Base-by-base conservation (phyloP, 208 protist genomes). In the Acanthamoeba lugdunensis region DNA sequence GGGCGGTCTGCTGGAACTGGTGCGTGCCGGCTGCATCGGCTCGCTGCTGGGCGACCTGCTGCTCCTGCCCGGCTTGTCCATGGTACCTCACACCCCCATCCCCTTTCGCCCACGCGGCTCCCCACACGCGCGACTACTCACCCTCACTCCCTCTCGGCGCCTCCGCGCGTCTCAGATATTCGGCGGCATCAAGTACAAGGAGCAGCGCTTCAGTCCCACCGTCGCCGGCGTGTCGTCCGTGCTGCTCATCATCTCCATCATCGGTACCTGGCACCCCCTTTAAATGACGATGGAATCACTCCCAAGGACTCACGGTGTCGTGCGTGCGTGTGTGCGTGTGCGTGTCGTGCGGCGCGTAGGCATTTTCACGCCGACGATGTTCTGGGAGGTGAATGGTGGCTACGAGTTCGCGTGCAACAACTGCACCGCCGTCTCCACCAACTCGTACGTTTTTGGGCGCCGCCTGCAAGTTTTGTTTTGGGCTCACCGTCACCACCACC, bases 111-210 rank as follows among this genome's bases (percentile, higher is more conserved):
- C 41, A 48, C 75, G 30, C 23, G 23, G 11, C 11, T 9, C 11
- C 30, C 33, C 33, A 33, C 33, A 37, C 65, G 30, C 65, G 30
- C 30, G n/a, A 73, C 30, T 28, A 37, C 30, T 11, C 23, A 73
- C 16, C 33, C 33, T 33, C 33, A 33, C 33, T 16, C 23, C 30
- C 11, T 4, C 65, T 73, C n/a, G 2, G 16, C 23, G 11, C 30
- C 30, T 28, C n/a, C 65, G 21, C 30, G 11, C 13, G 14, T 18
- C 23, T 14, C n/a, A 87, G 79, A 69, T 97, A 14, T 16, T 92
- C 16, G 96, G 97, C 92, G 97, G 97, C 63, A 48, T 97, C 23
- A 97, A 95, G 81, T 95, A 96, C 95, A 97, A 97, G 58, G 93
- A 97, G 71, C 96, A 97, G 93, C 48, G 75, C 7, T 97, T 97